Conservation (phyloP, 78 protist genomes). For the Anaeramoeba flamelloides region DNA sequence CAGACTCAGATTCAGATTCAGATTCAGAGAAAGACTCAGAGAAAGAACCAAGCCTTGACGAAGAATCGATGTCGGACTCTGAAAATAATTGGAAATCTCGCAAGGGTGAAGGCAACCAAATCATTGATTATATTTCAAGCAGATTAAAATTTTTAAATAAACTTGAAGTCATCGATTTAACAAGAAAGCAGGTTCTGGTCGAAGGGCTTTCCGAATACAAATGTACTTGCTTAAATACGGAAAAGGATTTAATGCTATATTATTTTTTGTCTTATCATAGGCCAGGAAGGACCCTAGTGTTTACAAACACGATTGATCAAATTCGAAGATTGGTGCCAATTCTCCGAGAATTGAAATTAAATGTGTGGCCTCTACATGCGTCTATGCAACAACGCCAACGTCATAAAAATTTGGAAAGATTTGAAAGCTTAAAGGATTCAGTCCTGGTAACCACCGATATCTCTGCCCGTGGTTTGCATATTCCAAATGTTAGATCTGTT, state of each 20-base stretch:
- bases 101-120: no score
- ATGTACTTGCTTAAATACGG: neutral
- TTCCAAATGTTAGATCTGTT: neutral
- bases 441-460: neutral
- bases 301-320: neutral
- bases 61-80: no score
- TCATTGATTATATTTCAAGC: neutral
- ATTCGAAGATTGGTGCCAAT: slow-evolving; percentile 1
- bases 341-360: neutral
- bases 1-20: neutral
- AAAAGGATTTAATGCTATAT: neutral
- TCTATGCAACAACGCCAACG: neutral
- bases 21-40: neutral
- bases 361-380: neutral
- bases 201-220: neutral
- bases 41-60: neutral
- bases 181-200: neutral
- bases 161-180: neutral
- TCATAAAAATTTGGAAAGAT: neutral
- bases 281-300: neutral
- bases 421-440: neutral
- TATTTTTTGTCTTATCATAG: neutral
- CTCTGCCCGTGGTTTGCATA: neutral
- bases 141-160: neutral
- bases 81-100: no score